These are phyloP conservation scores for Acanthamoeba castellanii DNA, from an alignment of 208 protist genomes.

Conservation along the genomic window DNA sequence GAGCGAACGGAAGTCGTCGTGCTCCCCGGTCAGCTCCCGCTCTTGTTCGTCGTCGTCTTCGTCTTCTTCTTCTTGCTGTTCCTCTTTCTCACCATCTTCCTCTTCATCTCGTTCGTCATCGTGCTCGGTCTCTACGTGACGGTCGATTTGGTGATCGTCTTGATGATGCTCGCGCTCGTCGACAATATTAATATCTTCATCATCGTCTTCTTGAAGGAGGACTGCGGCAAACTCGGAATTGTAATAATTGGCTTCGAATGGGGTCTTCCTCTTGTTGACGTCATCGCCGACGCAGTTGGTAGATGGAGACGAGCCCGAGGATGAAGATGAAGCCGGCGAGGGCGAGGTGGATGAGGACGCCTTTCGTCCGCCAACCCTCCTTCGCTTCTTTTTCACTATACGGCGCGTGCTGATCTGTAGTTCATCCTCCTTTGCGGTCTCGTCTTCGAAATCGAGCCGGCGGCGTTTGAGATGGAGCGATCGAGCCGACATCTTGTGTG, in stretches of 20 bases:
- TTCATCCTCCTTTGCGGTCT: background rate
- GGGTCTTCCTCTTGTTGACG: background rate
- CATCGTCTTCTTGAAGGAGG: background rate
- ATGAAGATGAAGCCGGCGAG: background rate
- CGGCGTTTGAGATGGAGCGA: conserved; percentile 26
- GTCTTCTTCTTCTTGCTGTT: background rate
- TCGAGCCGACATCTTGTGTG: background rate
- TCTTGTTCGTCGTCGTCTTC: background rate
- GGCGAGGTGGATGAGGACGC: background rate
- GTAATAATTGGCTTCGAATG: no score
- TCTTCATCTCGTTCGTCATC: background rate
- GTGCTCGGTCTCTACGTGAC: background rate
- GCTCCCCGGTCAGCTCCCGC: background rate
- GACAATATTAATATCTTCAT: background rate
- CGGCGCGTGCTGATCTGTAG: background rate
- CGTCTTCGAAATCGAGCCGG: conserved; percentile 35
- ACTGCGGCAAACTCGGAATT: background rate
- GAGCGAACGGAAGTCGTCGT: conserved; percentile 26
- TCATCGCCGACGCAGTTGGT: background rate
- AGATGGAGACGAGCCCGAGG: background rate
- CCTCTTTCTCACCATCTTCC: background rate
- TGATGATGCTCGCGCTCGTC: no score
- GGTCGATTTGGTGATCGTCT: no score
- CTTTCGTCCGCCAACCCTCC: background rate
- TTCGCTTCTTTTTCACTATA: conserved; percentile 9